Percentiles rank a stretch among this genome's conserved stretches.
These are phyloP conservation scores for Hordeum marinum DNA, from an alignment of 176 grass and related monocot genomes.

Conservation along the genomic window DNA sequence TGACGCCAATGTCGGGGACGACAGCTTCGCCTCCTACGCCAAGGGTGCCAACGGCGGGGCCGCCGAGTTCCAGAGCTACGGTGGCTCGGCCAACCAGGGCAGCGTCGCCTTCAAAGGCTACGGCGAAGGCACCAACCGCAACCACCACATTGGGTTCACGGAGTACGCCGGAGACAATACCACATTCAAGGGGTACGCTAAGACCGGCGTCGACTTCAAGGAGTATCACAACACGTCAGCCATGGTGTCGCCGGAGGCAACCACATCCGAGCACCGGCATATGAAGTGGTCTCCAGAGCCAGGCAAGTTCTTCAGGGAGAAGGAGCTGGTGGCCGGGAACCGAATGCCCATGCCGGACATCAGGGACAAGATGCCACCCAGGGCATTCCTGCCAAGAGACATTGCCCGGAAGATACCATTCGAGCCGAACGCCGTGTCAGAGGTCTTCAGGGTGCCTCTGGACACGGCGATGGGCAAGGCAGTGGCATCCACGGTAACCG, in stretches of 20 bases:
- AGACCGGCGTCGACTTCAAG: conserved; percentile 51
- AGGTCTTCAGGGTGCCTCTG: conserved; percentile 34
- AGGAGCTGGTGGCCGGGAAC: conserved; percentile 49
- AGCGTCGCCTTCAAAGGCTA: conserved; percentile 58
- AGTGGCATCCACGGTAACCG: conserved; percentile 52
- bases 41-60: conserved; percentile 61
- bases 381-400: conserved; percentile 59
- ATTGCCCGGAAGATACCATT: conserved; percentile 56
- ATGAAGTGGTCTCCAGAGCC: conserved; percentile 64
- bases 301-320: conserved; percentile 76
- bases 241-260: background rate
- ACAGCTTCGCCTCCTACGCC: conserved; percentile 66
- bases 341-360: conserved; percentile 80
- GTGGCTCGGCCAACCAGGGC: conserved; percentile 48
- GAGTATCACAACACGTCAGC: conserved; percentile 55
- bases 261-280: conserved; percentile 14
- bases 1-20: conserved; percentile 65
- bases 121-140: conserved; percentile 60
- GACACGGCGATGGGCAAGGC: conserved; percentile 69
- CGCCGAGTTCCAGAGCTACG: conserved; percentile 63
- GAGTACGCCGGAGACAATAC: conserved; percentile 46
- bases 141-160: conserved; percentile 65
- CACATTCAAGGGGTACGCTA: conserved; percentile 62
- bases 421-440: conserved; percentile 28
- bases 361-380: conserved; percentile 58